Base-by-base conservation (phyloP, 306 rosid genomes). In the Prunus salicina region DNA sequence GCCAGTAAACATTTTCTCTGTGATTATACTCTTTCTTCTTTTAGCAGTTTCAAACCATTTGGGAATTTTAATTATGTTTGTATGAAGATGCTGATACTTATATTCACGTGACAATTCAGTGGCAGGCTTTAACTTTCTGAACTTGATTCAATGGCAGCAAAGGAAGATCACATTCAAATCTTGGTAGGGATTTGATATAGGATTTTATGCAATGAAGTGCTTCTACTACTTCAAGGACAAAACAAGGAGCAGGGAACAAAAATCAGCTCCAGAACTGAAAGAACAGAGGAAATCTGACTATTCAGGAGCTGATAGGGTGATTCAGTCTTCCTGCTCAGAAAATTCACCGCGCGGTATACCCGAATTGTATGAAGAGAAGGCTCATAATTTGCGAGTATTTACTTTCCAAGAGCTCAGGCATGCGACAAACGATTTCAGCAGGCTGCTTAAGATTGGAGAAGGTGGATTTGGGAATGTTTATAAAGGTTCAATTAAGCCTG, bases 381-480 rank as follows among this genome's bases (percentile, higher is more conserved):
- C 91, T 73, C 98, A 91, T 55, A 83, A 86, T 76, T 84, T 91
- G 84, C 75, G 93, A 32, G 88, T 76, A 0, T 93, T 91, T 82
- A 83, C 93, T 14, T 86, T 77, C 56, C 6, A 65, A 0, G 97
- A 93, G 87, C 91, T 91, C 55, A 87, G 75, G 69, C 81, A 69
- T 5, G 97, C 97, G 3, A 90, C 98, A 3, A 67, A 74, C 22
- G 80, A 87, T 82, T 91, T 93, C 86, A 85, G 62, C 66, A 85
- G 87, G 83, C 83, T 90, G 69, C 83, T 79, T 64, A 88, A 91
- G 88, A 88, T 91, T 24, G 97, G 98, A 15, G 96, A 93, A 86
- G 98, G 98, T 49, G 98, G 98, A 73, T 93, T 93, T 80, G 97
- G 98, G 49, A 88, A 85, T 77, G 98, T 93, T 1, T 93, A 80